Conservation (phyloP, 768 basidiomycete species). For the Auriscalpium vulgare region DNA sequence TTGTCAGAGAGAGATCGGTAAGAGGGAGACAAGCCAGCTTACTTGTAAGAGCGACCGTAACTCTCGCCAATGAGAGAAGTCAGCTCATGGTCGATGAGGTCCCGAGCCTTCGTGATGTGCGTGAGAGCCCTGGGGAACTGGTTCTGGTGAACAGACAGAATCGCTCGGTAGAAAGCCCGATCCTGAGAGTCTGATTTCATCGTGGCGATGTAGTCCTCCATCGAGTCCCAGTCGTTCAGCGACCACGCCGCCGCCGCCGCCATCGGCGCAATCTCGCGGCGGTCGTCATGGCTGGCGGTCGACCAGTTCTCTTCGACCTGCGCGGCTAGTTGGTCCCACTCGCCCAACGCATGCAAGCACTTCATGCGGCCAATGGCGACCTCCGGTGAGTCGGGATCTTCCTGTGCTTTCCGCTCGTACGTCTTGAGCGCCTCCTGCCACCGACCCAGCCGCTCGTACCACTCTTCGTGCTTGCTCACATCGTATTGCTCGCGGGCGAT, state of each 20-base stretch:
- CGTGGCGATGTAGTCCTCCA: constrained; percentile 93
- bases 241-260: constrained; percentile 98
- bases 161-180: constrained; percentile 92
- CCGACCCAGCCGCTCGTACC: constrained; percentile 93
- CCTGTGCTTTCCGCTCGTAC: constrained; percentile 70
- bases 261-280: constrained; percentile 89
- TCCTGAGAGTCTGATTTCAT: constrained; percentile 94
- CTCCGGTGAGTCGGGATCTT: constrained; percentile 71
- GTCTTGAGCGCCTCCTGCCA: constrained; percentile 91
- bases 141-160: constrained; percentile 91
- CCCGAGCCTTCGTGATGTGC: constrained; percentile 90
- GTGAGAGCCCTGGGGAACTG: constrained; percentile 86
- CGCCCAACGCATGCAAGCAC: constrained; percentile 92
- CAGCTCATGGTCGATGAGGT: constrained; percentile 84
- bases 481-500: constrained; percentile 87
- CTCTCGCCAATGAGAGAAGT: constrained; percentile 90
- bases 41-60: constrained; percentile 97
- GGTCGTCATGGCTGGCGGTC: constrained; percentile 73
- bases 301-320: constrained; percentile 88
- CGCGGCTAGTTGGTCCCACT: constrained; percentile 87
- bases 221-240: constrained; percentile 91
- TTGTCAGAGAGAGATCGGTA: constrained; percentile 1
- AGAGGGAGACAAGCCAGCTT: constrained; percentile 19
- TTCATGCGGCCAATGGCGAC: constrained; percentile 88
- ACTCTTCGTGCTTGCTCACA: constrained; percentile 89